Percentiles rank a stretch among this genome's conserved stretches.
These are phyloP conservation scores for Ascochyta clinopodiicola DNA, from an alignment of 2,329 filamentous ascomycete genomes.

Conservation along the genomic window DNA sequence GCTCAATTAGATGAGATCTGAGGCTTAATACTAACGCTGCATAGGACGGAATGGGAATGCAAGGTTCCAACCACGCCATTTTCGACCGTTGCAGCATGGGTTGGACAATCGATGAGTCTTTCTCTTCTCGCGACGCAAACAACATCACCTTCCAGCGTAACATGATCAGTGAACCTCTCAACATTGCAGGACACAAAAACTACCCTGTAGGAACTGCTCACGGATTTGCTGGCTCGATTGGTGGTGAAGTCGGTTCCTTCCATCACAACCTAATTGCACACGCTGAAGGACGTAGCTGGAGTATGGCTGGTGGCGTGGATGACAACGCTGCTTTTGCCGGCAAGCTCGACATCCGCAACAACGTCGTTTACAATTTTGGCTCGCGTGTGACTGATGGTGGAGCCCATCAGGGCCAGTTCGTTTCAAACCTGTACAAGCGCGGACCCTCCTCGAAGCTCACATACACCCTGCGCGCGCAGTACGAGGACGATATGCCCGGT, in stretches of 20 bases:
- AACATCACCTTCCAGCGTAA: slow-evolving; percentile 48
- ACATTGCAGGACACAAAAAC: slow-evolving; percentile 48
- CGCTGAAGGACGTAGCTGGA: slow-evolving; percentile 49
- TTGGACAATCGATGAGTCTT: slow-evolving; percentile 47
- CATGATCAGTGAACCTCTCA: slow-evolving; percentile 48
- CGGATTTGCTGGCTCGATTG: slow-evolving; percentile 31
- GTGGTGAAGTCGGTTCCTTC: slow-evolving; percentile 46
- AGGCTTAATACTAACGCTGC: too few species aligned
- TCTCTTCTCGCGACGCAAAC: slow-evolving; percentile 43
- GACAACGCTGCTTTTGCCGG: slow-evolving; percentile 42
- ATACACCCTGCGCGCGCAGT: slow-evolving; percentile 37
- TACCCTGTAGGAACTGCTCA: slow-evolving; percentile 41
- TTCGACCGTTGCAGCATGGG: slow-evolving; percentile 47
- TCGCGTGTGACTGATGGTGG: slow-evolving; percentile 45
- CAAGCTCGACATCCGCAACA: slow-evolving; percentile 45
- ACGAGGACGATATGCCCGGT: slow-evolving; percentile 44
- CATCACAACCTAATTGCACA: slow-evolving; percentile 52
- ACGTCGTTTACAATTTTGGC: slow-evolving; percentile 49
- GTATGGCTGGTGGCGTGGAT: slow-evolving; percentile 45
- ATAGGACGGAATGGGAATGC: slow-evolving; percentile 44
- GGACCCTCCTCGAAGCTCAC: slow-evolving; percentile 39
- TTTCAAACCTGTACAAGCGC: slow-evolving; percentile 45
- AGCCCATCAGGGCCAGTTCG: slow-evolving; percentile 43
- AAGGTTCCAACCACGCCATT: slow-evolving; percentile 45
- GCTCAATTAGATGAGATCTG: too few species aligned